These are phyloP conservation scores for Jatropha podagrica DNA, from an alignment of 441 rosid genomes.

Conservation along the genomic window DNA sequence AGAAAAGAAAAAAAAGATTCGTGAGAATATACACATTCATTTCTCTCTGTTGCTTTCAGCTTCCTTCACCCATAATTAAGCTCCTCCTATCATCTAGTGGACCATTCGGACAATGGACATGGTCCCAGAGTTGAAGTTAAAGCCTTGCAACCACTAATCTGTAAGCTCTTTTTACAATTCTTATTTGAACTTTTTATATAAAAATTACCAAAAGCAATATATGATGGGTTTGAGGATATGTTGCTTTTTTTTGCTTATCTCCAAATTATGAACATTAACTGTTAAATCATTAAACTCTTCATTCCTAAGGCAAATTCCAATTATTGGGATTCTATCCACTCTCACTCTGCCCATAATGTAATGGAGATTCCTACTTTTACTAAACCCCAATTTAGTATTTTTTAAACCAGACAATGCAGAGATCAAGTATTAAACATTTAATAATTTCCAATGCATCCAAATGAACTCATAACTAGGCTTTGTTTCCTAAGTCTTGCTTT, in stretches of 20 bases:
- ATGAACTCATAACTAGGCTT: too few relatives aligned
- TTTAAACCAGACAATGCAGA: too few relatives aligned
- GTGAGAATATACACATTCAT: neutral
- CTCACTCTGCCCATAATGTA: neutral
- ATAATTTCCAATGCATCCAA: too few relatives aligned
- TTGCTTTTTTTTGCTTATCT: conserved; percentile 2
- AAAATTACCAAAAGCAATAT: conserved; percentile 2
- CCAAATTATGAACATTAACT: neutral
- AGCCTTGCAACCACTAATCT: neutral
- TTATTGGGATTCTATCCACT: too few relatives aligned
- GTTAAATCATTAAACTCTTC: neutral
- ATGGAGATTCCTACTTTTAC: neutral
- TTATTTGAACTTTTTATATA: neutral
- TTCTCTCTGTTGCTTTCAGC: neutral
- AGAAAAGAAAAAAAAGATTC: neutral
- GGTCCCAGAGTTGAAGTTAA: too few relatives aligned
- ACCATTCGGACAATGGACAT: neutral
- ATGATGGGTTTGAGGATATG: conserved; percentile 10
- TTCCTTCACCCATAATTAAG: conserved; percentile 9
- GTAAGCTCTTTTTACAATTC: neutral
- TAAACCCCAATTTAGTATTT: too few relatives aligned
- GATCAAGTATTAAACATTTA: too few relatives aligned
- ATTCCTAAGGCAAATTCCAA: neutral
- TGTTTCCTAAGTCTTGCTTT: too few relatives aligned
- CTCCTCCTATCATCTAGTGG: neutral